phyloP scores from a whole-genome alignment of 2,329 filamentous ascomycete species.

The Pleoardoris graminearum region DNA sequence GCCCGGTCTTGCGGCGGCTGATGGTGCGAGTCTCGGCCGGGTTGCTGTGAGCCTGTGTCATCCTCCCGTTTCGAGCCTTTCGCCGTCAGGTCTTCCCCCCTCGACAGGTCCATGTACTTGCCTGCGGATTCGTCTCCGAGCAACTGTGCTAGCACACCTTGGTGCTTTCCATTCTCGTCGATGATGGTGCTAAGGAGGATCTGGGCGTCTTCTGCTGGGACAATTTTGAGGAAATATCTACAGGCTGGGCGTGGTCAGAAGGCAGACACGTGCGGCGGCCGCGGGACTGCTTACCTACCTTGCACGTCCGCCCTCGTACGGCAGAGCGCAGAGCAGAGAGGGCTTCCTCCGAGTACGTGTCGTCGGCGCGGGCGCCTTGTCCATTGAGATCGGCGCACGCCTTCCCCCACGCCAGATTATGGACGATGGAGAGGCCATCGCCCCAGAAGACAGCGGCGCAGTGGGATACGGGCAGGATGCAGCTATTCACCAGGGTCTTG shows the following conservation, averaged over 20 bases:
- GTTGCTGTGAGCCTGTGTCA: slow-evolving; percentile 10
- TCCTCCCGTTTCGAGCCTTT: slow-evolving; percentile 20
- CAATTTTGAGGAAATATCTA: slow-evolving; percentile 29
- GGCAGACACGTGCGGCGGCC: not conserved
- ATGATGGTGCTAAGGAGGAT: slow-evolving; percentile 39
- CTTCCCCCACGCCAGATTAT: slow-evolving; percentile 49
- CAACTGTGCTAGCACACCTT: slow-evolving; percentile 40
- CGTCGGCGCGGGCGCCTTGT: slow-evolving; percentile 41
- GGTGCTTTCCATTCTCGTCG: slow-evolving; percentile 34
- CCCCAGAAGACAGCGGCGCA: slow-evolving; percentile 51
- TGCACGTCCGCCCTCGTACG: slow-evolving; percentile 41
- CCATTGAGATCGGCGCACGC: slow-evolving; percentile 37
- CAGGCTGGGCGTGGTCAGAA: slow-evolving; percentile 25
- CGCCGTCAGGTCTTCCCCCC: slow-evolving; percentile 24
- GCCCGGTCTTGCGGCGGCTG: slow-evolving; percentile 20
- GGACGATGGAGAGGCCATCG: slow-evolving; percentile 41
- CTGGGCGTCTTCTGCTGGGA: slow-evolving; percentile 22
- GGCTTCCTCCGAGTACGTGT: slow-evolving; percentile 39
- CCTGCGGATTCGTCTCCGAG: slow-evolving; percentile 25
- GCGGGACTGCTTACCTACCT: slow-evolving; percentile 41
- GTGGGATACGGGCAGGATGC: slow-evolving; percentile 47
- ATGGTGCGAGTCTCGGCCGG: not conserved
- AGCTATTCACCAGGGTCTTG: slow-evolving; percentile 37
- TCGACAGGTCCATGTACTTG: slow-evolving; percentile 30
- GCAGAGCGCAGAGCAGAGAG: slow-evolving; percentile 40